phyloP scores from a whole-genome alignment of 805 yeast species.

The Metschnikowia chrysomelidarum region DNA sequence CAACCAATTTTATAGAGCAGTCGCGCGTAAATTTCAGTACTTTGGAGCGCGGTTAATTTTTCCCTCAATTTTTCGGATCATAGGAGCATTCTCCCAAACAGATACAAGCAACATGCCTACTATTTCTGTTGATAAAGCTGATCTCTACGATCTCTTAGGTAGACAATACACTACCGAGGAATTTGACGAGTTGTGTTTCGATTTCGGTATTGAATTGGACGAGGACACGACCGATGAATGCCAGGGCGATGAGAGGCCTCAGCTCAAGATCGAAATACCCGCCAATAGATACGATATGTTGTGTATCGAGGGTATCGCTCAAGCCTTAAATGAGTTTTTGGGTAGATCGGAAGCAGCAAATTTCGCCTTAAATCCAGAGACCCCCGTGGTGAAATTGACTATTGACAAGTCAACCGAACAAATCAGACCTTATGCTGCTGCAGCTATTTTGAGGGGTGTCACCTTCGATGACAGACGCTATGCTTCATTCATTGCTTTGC shows the following conservation, averaged over 20 bases:
- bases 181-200: conserved; percentile 95
- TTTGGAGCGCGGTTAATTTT: conserved; percentile 14
- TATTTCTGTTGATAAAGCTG: conserved; percentile 90
- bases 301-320: conserved; percentile 97
- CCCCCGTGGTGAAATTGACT: conserved; percentile 61
- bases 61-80: conserved; percentile 14
- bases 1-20: too few species aligned
- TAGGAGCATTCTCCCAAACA: conserved; percentile 1
- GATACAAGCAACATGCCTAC: conserved; percentile 74
- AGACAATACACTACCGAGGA: conserved; percentile 69
- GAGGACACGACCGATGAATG: conserved; percentile 91
- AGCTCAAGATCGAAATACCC: conserved; percentile 92
- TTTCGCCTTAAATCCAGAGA: conserved; percentile 59
- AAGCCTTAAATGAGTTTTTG: conserved; percentile 86
- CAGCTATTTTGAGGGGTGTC: conserved; percentile 86
- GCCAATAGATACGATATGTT: conserved; percentile 98
- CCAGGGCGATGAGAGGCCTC: conserved; percentile 83
- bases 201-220: conserved; percentile 95
- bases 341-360: conserved; percentile 66
- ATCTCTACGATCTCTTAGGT: conserved; percentile 77
- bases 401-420: conserved; percentile 70
- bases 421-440: conserved; percentile 91
- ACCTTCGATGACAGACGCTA: conserved; percentile 80
- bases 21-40: conserved; percentile 17
- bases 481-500: conserved; percentile 92